Percentiles rank a stretch among this genome's conserved stretches.
Evolutionary conservation across 225 moss, liverwort and hornwort species (phyloP).

Genomic region (Asterella californica): DNA sequence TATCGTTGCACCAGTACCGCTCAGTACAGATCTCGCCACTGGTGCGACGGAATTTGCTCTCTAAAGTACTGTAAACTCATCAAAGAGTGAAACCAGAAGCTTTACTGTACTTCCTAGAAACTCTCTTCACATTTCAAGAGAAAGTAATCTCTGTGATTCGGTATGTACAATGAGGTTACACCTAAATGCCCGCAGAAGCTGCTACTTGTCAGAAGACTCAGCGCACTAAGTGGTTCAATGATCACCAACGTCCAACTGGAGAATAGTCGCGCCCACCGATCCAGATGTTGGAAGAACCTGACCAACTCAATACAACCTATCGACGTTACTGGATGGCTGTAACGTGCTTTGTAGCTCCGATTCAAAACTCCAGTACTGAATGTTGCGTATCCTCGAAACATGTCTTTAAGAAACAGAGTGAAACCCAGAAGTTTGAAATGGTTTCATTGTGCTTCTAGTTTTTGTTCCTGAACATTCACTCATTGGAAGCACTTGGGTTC

Average conservation of each 20-base stretch:
- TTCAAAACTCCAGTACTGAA: constrained; percentile 1
- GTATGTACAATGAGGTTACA: neutral
- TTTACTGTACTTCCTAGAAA: neutral
- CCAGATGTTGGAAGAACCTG: too few relatives aligned
- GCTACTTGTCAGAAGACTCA: neutral
- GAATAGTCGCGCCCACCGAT: too few relatives aligned
- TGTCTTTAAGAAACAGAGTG: neutral
- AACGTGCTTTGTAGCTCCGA: neutral
- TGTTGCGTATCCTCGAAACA: constrained; percentile 1
- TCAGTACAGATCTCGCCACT: too few relatives aligned
- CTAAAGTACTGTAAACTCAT: too few relatives aligned
- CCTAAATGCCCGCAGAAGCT: neutral
- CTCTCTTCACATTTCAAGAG: neutral
- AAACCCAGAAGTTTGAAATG: neutral
- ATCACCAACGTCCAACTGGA: too few relatives aligned
- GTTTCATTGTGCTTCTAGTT: neutral
- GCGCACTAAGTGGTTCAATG: neutral
- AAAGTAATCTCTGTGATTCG: neutral
- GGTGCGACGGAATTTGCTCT: too few relatives aligned
- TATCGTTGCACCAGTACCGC: too few relatives aligned
- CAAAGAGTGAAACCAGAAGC: neutral
- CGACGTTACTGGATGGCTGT: constrained; percentile 2
- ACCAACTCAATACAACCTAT: constrained; percentile 14
- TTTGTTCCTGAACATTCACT: neutral
- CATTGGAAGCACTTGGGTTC: neutral